Evolutionary conservation across 2,329 filamentous ascomycete species (phyloP).

Genomic region (Aspergillus sp.): DNA sequence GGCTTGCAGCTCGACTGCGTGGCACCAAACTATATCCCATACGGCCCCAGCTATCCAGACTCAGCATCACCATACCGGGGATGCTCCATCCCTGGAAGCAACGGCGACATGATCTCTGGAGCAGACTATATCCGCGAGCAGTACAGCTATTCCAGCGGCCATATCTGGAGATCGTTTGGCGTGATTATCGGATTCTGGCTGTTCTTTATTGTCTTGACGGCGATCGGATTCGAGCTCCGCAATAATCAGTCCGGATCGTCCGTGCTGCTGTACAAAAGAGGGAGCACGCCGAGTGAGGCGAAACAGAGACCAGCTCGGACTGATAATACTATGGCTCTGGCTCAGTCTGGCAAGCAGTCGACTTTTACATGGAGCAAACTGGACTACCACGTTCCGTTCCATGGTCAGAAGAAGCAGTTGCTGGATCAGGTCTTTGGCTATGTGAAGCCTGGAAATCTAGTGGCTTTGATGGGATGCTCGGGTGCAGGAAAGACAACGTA

Average conservation of each 20-base stretch:
- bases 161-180: conserved; percentile 71
- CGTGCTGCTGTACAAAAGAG: conserved; percentile 34
- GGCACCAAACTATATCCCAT: conserved; percentile 49
- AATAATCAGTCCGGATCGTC: conserved; percentile 33
- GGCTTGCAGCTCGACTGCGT: conserved; percentile 54
- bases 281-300: conserved; percentile 14
- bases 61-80: conserved; percentile 26
- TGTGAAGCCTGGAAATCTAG: conserved; percentile 71
- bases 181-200: conserved; percentile 74
- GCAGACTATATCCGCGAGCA: conserved; percentile 54
- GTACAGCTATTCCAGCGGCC: conserved; percentile 54
- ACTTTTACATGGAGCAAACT: conserved; percentile 81
- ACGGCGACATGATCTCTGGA: conserved; percentile 45
- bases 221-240: conserved; percentile 68
- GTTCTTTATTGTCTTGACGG: conserved; percentile 72
- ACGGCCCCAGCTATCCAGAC: conserved; percentile 41
- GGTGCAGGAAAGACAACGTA: conserved; percentile 71
- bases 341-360: conserved; percentile 63
- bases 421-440: conserved; percentile 71
- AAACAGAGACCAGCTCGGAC: not conserved
- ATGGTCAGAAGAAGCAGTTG: conserved; percentile 49
- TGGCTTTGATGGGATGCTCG: conserved; percentile 73
- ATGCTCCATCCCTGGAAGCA: conserved; percentile 32
- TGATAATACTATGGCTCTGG: conserved; percentile 10
- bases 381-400: conserved; percentile 62